phyloP scores from a whole-genome alignment of 768 basidiomycete species.

The Boletus sp. region DNA sequence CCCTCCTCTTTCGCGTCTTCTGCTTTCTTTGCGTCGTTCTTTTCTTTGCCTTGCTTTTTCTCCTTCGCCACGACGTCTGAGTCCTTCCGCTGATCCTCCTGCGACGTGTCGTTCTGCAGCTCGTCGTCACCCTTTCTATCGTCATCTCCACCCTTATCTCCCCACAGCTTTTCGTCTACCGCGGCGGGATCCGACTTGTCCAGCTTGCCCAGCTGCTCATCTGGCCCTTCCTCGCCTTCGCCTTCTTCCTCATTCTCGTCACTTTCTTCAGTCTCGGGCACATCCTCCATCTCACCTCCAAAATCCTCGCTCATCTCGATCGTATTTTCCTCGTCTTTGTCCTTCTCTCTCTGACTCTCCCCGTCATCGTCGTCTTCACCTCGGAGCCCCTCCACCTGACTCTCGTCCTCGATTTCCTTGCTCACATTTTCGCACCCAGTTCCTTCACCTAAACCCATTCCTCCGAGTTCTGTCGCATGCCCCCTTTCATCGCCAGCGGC shows the following conservation, averaged over 20 bases:
- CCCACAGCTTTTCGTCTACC: constrained; percentile 97
- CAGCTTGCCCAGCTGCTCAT: constrained; percentile 81
- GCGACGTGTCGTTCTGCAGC: constrained; percentile 58
- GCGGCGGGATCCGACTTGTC: constrained; percentile 79
- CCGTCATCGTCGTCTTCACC: constrained; percentile 50
- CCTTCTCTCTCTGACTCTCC: constrained; percentile 34
- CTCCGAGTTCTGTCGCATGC: constrained; percentile 50
- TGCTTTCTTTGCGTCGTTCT: constrained; percentile 33
- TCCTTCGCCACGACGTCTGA: constrained; percentile 84
- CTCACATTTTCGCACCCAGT: constrained; percentile 83
- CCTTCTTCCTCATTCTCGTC: constrained; percentile 47
- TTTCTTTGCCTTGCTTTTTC: constrained; percentile 37
- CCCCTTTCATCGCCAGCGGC: constrained; percentile 43
- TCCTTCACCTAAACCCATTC: constrained; percentile 88
- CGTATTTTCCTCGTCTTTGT: constrained; percentile 63
- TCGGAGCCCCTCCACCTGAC: constrained; percentile 91
- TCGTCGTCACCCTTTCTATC: constrained; percentile 49
- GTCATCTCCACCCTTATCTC: constrained; percentile 66
- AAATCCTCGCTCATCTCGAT: constrained; percentile 93
- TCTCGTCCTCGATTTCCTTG: constrained; percentile 94
- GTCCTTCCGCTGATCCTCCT: constrained; percentile 38
- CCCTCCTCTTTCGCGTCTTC: constrained; percentile 29
- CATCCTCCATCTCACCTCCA: constrained; percentile 80
- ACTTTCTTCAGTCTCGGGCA: constrained; percentile 51
- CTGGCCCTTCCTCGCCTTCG: constrained; percentile 53